Conservation (phyloP, 805 yeast genomes). For the Teunomyces kruisii region DNA sequence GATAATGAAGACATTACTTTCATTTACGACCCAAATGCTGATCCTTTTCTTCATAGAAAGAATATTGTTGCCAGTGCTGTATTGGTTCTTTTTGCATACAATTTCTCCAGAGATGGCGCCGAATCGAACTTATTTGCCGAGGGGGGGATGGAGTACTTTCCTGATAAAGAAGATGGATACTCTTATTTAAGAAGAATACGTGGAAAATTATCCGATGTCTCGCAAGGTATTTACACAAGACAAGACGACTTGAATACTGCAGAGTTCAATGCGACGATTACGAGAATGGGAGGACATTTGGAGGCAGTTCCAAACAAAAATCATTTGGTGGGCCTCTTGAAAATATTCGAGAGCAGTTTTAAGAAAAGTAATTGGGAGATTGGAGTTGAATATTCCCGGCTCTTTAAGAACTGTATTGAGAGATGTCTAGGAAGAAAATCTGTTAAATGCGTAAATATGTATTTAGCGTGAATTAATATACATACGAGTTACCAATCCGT, state of each 20-base stretch:
- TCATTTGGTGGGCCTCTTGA: constrained; percentile 56
- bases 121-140: constrained; percentile 33
- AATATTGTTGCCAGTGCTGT: constrained; percentile 43
- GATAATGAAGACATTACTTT: constrained; percentile 46
- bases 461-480: constrained; percentile 13
- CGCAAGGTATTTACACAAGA: constrained; percentile 22
- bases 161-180: constrained; percentile 50
- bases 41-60: constrained; percentile 42
- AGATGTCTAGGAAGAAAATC: constrained; percentile 52
- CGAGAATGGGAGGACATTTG: constrained; percentile 41
- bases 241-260: constrained; percentile 17
- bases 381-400: constrained; percentile 54
- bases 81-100: constrained; percentile 53
- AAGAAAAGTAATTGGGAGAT: constrained; percentile 52
- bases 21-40: constrained; percentile 51
- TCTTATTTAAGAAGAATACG: constrained; percentile 51
- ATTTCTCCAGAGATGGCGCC: constrained; percentile 47
- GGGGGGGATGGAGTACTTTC: constrained; percentile 13
- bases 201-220: constrained; percentile 32
- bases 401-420: constrained; percentile 53
- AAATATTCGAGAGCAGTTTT: constrained; percentile 36
- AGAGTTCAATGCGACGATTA: constrained; percentile 42
- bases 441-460: constrained; percentile 53
- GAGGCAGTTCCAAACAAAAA: constrained; percentile 42
- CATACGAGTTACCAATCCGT: constrained; percentile 46